phyloP scores from a whole-genome alignment of 768 basidiomycete genomes.

The Rhodocollybia butyracea region DNA sequence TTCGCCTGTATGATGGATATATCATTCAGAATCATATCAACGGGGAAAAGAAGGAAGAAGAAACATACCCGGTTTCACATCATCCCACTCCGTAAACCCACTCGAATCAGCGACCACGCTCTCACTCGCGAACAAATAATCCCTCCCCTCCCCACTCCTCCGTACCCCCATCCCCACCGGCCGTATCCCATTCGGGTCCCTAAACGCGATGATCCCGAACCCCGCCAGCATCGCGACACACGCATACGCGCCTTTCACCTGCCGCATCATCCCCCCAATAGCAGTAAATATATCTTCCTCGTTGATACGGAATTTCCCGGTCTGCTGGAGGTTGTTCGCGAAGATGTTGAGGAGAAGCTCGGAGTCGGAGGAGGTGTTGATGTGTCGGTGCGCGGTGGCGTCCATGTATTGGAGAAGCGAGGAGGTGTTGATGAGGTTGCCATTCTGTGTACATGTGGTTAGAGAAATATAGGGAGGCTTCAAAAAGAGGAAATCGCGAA shows the following conservation, averaged over 20 bases:
- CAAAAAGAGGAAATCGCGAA: background rate
- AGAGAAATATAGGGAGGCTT: constrained; percentile 10
- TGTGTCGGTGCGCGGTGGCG: constrained; percentile 93
- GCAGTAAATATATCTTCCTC: constrained; percentile 99
- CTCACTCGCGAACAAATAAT: constrained; percentile 92
- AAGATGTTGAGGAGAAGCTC: constrained; percentile 97
- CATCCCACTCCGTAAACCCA: constrained; percentile 90
- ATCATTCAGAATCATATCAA: constrained; percentile 7
- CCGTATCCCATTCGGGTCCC: constrained; percentile 96
- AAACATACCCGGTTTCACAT: constrained; percentile 81
- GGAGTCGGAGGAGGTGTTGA: constrained; percentile 98
- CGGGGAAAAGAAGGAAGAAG: background rate
- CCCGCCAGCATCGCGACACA: constrained; percentile 99
- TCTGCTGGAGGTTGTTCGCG: constrained; percentile 96
- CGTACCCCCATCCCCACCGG: constrained; percentile 86
- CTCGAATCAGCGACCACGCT: constrained; percentile 94
- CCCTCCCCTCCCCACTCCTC: constrained; percentile 53
- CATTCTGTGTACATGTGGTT: constrained; percentile 69
- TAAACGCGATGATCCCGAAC: constrained; percentile 96
- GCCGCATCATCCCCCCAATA: constrained; percentile 82
- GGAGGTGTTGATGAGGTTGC: constrained; percentile 92
- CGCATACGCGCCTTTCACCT: constrained; percentile 91
- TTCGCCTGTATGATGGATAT: constrained; percentile 56
- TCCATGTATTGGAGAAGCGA: constrained; percentile 92
- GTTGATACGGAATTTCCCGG: constrained; percentile 98